Percentiles rank a stretch among this genome's conserved stretches.
phyloP scores from a whole-genome alignment of 306 rosid genomes.

The Psophocarpus tetragonolobus region DNA sequence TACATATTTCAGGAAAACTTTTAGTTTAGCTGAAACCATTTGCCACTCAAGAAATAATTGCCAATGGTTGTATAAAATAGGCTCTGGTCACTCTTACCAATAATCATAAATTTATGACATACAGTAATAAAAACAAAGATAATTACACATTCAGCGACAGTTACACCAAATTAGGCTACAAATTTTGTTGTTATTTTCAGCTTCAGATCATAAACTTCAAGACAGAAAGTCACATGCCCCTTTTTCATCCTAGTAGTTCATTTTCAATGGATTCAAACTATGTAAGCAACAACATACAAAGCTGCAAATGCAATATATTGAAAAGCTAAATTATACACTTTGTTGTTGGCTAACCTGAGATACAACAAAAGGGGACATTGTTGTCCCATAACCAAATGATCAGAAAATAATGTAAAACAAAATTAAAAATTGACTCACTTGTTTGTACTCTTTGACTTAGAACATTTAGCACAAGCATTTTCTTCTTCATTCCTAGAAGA shows the following conservation, averaged over 20 bases:
- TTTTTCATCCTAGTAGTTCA: conserved; percentile 25
- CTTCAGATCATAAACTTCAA: conserved; percentile 13
- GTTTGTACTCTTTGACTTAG: conserved; percentile 41
- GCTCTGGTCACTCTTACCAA: not conserved
- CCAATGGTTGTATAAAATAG: conserved; percentile 8
- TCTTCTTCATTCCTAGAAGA: conserved; percentile 45
- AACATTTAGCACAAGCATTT: conserved; percentile 32
- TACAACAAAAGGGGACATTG: not conserved
- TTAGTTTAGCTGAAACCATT: conserved; percentile 2
- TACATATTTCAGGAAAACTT: conserved; percentile 1
- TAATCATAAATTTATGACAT: not conserved
- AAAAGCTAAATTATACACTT: conserved; percentile 1
- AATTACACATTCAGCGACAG: not conserved
- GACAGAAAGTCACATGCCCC: not conserved
- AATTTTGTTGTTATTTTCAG: conserved; percentile 15
- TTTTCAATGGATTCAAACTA: not conserved
- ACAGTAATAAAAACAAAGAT: conserved; percentile 6
- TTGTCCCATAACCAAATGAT: conserved; percentile 1
- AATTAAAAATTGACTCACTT: conserved; percentile 49
- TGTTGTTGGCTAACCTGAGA: conserved; percentile 15
- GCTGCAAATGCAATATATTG: conserved; percentile 22
- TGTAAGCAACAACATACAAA: not conserved
- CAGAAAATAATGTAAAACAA: not conserved
- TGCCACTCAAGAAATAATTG: conserved; percentile 4
- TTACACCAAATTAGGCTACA: conserved; percentile 5